A percentile compares a stretch with the other conserved stretches of the same genome.
These are phyloP conservation scores for Millerozyma miso DNA, from an alignment of 805 yeast species.

Conservation along the genomic window DNA sequence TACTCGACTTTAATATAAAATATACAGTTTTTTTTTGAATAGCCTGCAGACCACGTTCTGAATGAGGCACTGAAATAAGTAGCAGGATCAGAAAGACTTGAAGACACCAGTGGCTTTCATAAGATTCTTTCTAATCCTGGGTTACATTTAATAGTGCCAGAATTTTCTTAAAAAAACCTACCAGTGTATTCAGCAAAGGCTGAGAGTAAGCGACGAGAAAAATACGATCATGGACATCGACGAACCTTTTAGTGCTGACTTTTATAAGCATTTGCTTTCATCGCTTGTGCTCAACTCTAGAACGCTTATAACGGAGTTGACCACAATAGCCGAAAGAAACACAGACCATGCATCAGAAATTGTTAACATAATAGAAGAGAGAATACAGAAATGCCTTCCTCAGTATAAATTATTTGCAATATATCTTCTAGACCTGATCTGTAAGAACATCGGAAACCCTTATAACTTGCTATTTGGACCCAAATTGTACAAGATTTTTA, in stretches of 20 bases:
- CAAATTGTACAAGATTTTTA: constrained; percentile 30
- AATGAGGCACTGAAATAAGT: background rate
- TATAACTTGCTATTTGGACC: constrained; percentile 35
- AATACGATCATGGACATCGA: constrained; percentile 9
- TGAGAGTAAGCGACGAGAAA: background rate
- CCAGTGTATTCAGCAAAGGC: background rate
- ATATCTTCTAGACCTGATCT: constrained; percentile 39
- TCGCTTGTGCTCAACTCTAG: constrained; percentile 35
- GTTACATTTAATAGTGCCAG: background rate
- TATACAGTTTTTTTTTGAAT: background rate
- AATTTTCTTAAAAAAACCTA: background rate
- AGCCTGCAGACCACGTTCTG: background rate
- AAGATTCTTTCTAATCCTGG: background rate
- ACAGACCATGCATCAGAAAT: constrained; percentile 30
- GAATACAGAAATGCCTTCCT: constrained; percentile 35
- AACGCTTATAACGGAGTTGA: constrained; percentile 35
- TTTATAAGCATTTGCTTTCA: constrained; percentile 27
- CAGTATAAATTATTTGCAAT: constrained; percentile 33
- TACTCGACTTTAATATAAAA: too few relatives aligned
- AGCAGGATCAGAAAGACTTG: background rate
- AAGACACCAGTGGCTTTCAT: background rate
- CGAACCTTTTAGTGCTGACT: constrained; percentile 22
- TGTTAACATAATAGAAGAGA: constrained; percentile 28
- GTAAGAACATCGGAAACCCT: constrained; percentile 42
- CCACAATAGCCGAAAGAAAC: constrained; percentile 32